These are phyloP conservation scores for Hemisphaericaspora subhashii DNA, from an alignment of 1,139 yeast species.

Conservation along the genomic window DNA sequence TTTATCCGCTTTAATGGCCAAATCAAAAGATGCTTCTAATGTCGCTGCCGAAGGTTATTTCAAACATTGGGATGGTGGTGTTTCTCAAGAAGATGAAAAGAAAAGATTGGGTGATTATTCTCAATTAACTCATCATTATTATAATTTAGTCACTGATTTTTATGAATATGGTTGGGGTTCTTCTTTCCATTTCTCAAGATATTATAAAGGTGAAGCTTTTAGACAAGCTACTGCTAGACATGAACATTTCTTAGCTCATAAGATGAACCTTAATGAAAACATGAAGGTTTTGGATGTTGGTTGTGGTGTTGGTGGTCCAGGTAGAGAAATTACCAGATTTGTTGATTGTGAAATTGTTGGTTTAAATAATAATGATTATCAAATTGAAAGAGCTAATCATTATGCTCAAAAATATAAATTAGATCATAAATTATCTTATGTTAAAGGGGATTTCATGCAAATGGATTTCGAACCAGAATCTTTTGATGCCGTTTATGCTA, in stretches of 20 bases:
- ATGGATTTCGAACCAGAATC: slow-evolving; percentile 91
- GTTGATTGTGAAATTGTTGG: slow-evolving; percentile 88
- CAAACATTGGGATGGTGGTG: slow-evolving; percentile 95
- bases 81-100: slow-evolving; percentile 72
- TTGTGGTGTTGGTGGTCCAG: slow-evolving; percentile 99
- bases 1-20: slow-evolving; percentile 70
- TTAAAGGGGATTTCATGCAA: slow-evolving; percentile 98
- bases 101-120: slow-evolving; percentile 83
- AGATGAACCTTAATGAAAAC: slow-evolving; percentile 74
- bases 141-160: slow-evolving; percentile 93
- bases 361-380: slow-evolving; percentile 95
- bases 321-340: slow-evolving; percentile 91
- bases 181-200: slow-evolving; percentile 96
- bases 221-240: slow-evolving; percentile 96
- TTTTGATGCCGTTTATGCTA: slow-evolving; percentile 96
- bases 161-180: slow-evolving; percentile 99
- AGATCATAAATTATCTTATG: slow-evolving; percentile 75
- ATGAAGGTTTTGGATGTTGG: slow-evolving; percentile 97
- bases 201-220: slow-evolving; percentile 91
- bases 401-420: slow-evolving; percentile 70
- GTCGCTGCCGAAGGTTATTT: slow-evolving; percentile 89
- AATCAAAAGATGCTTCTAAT: slow-evolving; percentile 74
- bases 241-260: slow-evolving; percentile 90
- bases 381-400: slow-evolving; percentile 86
- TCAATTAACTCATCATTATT: slow-evolving; percentile 89